Base-by-base conservation (phyloP, 805 yeast genomes). In the Pichia gijzeniarum region DNA sequence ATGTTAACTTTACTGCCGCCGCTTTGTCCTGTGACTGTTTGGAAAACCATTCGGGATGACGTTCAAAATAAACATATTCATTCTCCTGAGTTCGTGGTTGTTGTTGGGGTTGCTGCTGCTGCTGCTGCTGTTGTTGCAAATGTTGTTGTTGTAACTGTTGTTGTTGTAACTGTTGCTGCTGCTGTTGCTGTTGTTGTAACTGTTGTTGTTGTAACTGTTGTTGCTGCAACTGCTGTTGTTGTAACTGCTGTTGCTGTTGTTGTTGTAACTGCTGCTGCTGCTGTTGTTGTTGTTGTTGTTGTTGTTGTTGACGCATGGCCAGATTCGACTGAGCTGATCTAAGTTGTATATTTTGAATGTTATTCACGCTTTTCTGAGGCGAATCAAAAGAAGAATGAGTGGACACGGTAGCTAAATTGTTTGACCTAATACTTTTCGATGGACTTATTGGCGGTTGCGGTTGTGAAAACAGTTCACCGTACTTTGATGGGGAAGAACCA, bases 21-120 rank as follows among this genome's bases (percentile, higher is more conserved):
- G 96, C 88, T 55, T 79, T 80, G 56, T 89, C 96, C 56, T 85
- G 95, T 0, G 93, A 73, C 6, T 73, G 58, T 53, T 83, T 80
- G n/a, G 85, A 75, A 55, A 88, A 72, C 56, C 75, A 67, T 52
- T 84, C 89, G 1, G 96, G 96, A 56, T 85, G 88, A 47, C 96
- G 76, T 53, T 82, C 88, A 65, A 89, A 84, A 55, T 78, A 74
- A 50, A 82, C 85, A 54, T 81, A 80, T 47, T 79, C 79, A 9
- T 61, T 57, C 10, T 39, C 41, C 22, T 41, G 45, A 10, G 14
- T 47, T 27, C 40, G 51, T 25, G 49, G 54, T 22, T 49, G 57
- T 17, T 50, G 52, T 46, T 37, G 49, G 22, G 43, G 56, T 5
- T 45, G 44, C 47, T 57, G 57, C 2, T 30, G 36, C 31, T 45